Percentiles rank a stretch among this genome's conserved stretches.
Evolutionary conservation across 768 basidiomycete species (phyloP).

Genomic region (Daedaleopsis sinensis): DNA sequence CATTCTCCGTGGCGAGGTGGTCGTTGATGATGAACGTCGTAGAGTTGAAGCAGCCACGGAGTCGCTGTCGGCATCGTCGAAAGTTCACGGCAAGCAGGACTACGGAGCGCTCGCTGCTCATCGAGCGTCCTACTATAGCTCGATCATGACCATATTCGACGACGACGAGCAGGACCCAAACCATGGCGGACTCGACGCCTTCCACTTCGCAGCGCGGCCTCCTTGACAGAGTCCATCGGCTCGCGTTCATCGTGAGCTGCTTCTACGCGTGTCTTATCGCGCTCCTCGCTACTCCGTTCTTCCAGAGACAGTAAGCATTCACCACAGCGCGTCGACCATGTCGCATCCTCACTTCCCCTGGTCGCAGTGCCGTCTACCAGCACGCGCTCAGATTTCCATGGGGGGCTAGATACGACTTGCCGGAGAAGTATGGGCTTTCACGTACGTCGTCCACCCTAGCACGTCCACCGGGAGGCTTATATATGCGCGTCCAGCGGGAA

Average conservation of each 20-base stretch:
- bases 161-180: background rate
- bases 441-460: slow-evolving; percentile 49
- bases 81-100: background rate
- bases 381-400: slow-evolving; percentile 68
- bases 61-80: background rate
- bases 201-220: slow-evolving; percentile 17
- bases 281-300: slow-evolving; percentile 47
- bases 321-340: background rate
- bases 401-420: slow-evolving; percentile 62
- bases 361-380: slow-evolving; percentile 58
- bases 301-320: slow-evolving; percentile 29
- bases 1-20: no score
- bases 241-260: slow-evolving; percentile 46
- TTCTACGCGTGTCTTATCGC: slow-evolving; percentile 57
- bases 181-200: background rate
- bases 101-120: background rate
- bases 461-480: background rate
- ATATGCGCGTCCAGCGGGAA: slow-evolving; percentile 62
- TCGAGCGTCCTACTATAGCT: background rate
- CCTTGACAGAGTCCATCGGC: slow-evolving; percentile 33
- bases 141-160: background rate
- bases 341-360: slow-evolving; percentile 54
- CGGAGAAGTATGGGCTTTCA: slow-evolving; percentile 81
- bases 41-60: background rate
- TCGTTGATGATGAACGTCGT: background rate